Conservation (phyloP, 2,329 filamentous ascomycete genomes). For the Sphaerostilbella broomeana region DNA sequence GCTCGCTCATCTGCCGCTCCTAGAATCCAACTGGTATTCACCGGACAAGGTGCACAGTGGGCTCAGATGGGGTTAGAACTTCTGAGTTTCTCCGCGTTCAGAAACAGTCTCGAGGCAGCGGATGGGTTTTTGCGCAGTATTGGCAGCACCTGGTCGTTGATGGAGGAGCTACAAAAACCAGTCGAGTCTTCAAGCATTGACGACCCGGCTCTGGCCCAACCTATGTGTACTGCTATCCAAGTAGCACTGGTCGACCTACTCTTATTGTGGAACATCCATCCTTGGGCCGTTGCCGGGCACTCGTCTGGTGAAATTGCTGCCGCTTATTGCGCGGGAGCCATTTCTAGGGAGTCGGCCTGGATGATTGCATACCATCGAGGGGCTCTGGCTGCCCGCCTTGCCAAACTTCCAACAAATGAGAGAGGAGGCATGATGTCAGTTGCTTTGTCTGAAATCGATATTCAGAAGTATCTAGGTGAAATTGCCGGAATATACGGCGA, state of each 20-base stretch:
- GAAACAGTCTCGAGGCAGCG: too few species aligned
- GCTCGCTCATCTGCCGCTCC: too few species aligned
- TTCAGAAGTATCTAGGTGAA: slow-evolving; percentile 4
- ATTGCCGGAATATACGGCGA: slow-evolving; percentile 3
- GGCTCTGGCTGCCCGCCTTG: slow-evolving; percentile 1
- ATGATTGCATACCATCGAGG: slow-evolving; percentile 6
- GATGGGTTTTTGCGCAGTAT: too few species aligned
- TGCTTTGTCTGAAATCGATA: slow-evolving; percentile 3
- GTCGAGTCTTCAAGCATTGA: neutral
- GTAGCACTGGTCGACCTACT: slow-evolving; percentile 5
- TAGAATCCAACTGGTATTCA: too few species aligned
- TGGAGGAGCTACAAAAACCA: slow-evolving; percentile 4
- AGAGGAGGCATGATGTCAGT: slow-evolving; percentile 7
- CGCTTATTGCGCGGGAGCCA: slow-evolving; percentile 3
- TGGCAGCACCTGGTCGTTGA: slow-evolving; percentile 6
- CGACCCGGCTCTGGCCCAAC: slow-evolving; percentile 5
- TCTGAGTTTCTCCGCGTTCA: too few species aligned
- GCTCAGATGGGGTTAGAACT: neutral
- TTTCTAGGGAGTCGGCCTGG: slow-evolving; percentile 6
- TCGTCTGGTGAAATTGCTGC: slow-evolving; percentile 11
- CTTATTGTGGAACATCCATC: slow-evolving; percentile 1
- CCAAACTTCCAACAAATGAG: slow-evolving; percentile 2
- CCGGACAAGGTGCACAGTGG: slow-evolving; percentile 7
- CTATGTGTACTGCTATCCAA: slow-evolving; percentile 8
- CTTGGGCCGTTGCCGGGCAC: slow-evolving; percentile 6